phyloP scores from a whole-genome alignment of 2,329 filamentous ascomycete species.

The Exutisphaerella laricina region DNA sequence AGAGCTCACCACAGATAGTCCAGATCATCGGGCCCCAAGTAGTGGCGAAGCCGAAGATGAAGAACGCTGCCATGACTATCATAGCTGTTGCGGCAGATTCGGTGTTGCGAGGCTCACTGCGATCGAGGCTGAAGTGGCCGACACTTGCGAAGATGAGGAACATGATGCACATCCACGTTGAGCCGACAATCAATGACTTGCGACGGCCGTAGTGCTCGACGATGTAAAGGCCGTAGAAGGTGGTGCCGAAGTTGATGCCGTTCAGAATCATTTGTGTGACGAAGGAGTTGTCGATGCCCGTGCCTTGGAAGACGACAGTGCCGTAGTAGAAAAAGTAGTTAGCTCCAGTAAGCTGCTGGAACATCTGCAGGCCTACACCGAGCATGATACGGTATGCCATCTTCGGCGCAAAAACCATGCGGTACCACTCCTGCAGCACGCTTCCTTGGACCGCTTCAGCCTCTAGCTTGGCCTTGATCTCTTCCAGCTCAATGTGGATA shows the following conservation, averaged over 20 bases:
- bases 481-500: conserved; percentile 47
- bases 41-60: conserved; percentile 60
- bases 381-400: conserved; percentile 61
- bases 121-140: conserved; percentile 41
- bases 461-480: conserved; percentile 52
- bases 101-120: conserved; percentile 31
- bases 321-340: conserved; percentile 51
- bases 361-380: conserved; percentile 56
- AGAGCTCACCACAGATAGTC: conserved; percentile 41
- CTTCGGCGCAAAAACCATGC: conserved; percentile 56
- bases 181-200: conserved; percentile 41
- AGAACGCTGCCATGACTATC: conserved; percentile 63
- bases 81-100: conserved; percentile 52
- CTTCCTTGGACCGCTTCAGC: conserved; percentile 42
- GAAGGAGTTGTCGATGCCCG: conserved; percentile 38
- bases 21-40: conserved; percentile 68
- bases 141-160: conserved; percentile 51
- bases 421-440: conserved; percentile 50
- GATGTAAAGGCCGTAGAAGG: conserved; percentile 42
- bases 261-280: conserved; percentile 42
- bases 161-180: conserved; percentile 42
- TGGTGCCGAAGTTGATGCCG: conserved; percentile 42
- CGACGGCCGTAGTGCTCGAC: conserved; percentile 45
- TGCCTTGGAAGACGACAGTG: conserved; percentile 39
- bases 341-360: conserved; percentile 35